These are phyloP conservation scores for Maudiozyma humilis DNA, from an alignment of 1,139 yeast genomes.

Conservation along the genomic window DNA sequence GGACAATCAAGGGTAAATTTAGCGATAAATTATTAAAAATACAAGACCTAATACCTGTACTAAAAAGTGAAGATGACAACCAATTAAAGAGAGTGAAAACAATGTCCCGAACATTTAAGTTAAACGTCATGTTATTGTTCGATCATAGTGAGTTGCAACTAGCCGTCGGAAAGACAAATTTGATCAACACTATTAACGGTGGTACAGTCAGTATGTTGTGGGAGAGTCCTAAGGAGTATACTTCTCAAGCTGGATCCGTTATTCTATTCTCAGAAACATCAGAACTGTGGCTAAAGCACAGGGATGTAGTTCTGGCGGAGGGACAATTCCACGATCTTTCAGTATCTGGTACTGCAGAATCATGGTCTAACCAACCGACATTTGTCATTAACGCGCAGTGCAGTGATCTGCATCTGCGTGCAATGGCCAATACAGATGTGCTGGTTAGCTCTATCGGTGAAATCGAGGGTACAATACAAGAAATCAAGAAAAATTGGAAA, in stretches of 20 bases:
- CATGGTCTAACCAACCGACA: slow-evolving; percentile 14
- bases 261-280: slow-evolving; percentile 18
- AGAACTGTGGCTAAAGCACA: slow-evolving; percentile 18
- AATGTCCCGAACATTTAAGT: slow-evolving; percentile 13
- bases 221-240: slow-evolving; percentile 19
- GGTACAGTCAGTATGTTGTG: slow-evolving; percentile 25
- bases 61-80: slow-evolving; percentile 7
- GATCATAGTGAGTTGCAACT: slow-evolving; percentile 21
- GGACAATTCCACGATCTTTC: slow-evolving; percentile 17
- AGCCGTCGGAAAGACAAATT: slow-evolving; percentile 24
- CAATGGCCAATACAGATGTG: slow-evolving; percentile 18
- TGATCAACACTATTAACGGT: slow-evolving; percentile 23
- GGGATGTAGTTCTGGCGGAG: slow-evolving; percentile 16
- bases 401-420: slow-evolving; percentile 18
- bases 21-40: slow-evolving; percentile 19
- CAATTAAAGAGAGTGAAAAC: slow-evolving; percentile 3
- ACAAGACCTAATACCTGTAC: slow-evolving; percentile 12
- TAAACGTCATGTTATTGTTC: slow-evolving; percentile 17
- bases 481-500: slow-evolving; percentile 10
- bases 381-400: slow-evolving; percentile 16
- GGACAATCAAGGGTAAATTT: slow-evolving; percentile 22
- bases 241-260: slow-evolving; percentile 20
- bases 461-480: slow-evolving; percentile 9
- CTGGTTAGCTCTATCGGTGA: slow-evolving; percentile 15
- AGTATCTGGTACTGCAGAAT: slow-evolving; percentile 16